Base-by-base conservation (phyloP, 1,284 basidiomycete species). In the Ganoderma lucidum region DNA sequence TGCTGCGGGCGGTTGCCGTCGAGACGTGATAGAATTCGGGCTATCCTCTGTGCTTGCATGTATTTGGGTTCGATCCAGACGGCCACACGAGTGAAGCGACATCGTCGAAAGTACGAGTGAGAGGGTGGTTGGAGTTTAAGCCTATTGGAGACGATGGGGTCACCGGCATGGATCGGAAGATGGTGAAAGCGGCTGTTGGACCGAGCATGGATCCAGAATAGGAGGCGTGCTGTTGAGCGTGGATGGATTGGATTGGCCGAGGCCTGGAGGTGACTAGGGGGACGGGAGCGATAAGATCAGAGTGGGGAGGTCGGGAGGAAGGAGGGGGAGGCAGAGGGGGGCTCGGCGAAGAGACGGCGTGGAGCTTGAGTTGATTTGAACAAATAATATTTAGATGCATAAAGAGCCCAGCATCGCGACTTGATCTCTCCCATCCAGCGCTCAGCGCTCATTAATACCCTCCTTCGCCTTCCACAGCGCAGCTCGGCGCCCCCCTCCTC, bases 401-500 rank as follows among this genome's bases (percentile, higher is more conserved):
- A 39, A 45, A 42, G 30, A 51, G 32, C 62, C 68, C 42, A 59
- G 45, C 45, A 28, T 51, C 48, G 48, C 48, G 6, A 23, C 9
- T 51, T 51, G 48, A 51, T 51, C 59, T 59, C 69, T 72, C 68
- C 64, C 68, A 65, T 64, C 66, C 62, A 44, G 51, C 60, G 62
- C 65, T 44, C 62, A 44, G 51, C 60, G 62, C 65, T 44, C 62
- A 63, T 51, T 51, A 12, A 51, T 37, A 32, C 63, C 65, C 69
- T 44, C 44, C 61, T 37, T 28, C 59, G 62, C 58, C 65, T 63
- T 35, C 59, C 62, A 44, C 65, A 64, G 63, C 66, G 66, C 72
- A 48, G 48, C 66, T 58, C 71, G 69, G 69, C 73, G 70, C 68
- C 51, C 71, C 63, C 68, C 70, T 63, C 44, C 53, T 28, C 63